Percentiles rank a stretch among this genome's conserved stretches.
Evolutionary conservation across 164 flowering plant genomes (phyloP).

Genomic region (Sextonia rubra): DNA sequence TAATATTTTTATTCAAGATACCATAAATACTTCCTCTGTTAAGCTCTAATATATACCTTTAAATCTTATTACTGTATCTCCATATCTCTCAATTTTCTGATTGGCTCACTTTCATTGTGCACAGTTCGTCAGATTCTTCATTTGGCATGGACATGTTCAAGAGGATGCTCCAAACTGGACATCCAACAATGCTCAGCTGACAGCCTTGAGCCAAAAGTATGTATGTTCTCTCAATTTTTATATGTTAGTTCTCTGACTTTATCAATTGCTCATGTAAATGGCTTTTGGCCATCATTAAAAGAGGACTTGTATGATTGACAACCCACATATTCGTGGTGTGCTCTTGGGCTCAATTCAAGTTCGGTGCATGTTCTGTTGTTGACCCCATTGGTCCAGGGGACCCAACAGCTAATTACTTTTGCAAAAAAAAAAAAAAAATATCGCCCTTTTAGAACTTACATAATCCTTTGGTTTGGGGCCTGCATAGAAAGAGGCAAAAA

Average conservation of each 20-base stretch:
- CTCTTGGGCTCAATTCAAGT: too few species aligned
- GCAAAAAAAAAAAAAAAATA: background rate
- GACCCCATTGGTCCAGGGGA: background rate
- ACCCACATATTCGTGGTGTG: background rate
- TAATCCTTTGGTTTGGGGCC: background rate
- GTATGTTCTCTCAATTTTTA: background rate
- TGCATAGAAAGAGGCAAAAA: too few species aligned
- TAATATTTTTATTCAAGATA: too few species aligned
- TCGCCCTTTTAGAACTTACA: background rate
- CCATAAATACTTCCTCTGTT: too few species aligned
- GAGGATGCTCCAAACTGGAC: constrained; percentile 99
- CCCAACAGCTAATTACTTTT: background rate
- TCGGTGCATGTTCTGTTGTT: too few species aligned
- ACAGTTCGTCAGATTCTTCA: constrained; percentile 90
- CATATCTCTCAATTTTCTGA: background rate
- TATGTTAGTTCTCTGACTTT: background rate
- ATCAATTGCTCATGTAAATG: background rate
- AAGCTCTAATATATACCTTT: too few species aligned
- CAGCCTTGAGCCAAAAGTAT: background rate
- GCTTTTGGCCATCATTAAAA: background rate
- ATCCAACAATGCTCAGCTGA: constrained; percentile 94
- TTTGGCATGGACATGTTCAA: constrained; percentile 98
- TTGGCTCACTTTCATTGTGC: background rate
- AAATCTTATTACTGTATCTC: background rate
- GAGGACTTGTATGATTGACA: background rate